These are phyloP conservation scores for Trifolium pratense DNA, from an alignment of 306 rosid genomes.

Conservation along the genomic window DNA sequence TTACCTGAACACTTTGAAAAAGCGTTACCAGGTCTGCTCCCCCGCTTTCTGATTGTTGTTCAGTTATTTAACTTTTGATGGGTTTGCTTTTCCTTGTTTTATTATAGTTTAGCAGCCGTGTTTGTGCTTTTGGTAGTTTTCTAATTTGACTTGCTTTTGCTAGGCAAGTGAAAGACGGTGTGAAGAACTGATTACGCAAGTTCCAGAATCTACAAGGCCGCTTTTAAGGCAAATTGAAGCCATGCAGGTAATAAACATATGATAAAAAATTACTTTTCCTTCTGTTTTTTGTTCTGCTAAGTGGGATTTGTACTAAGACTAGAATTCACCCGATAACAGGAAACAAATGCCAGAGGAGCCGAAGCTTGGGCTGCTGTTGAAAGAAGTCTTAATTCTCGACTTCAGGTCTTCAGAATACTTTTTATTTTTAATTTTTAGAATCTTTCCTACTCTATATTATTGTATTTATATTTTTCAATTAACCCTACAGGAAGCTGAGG, in stretches of 20 bases:
- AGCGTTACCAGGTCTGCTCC: constrained; percentile 84
- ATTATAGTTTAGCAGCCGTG: constrained; percentile 19
- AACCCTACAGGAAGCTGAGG: constrained; percentile 88
- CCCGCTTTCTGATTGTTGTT: constrained; percentile 40
- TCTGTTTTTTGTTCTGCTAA: constrained; percentile 38
- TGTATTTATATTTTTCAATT: constrained; percentile 42
- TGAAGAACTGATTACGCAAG: constrained; percentile 95
- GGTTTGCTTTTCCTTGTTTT: constrained; percentile 34
- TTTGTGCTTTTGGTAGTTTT: constrained; percentile 38
- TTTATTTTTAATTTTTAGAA: constrained; percentile 33
- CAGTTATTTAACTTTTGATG: constrained; percentile 6
- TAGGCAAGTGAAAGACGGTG: constrained; percentile 99
- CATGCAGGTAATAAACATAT: constrained; percentile 75
- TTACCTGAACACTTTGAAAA: too few relatives aligned
- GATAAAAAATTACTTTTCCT: constrained; percentile 24
- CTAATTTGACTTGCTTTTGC: constrained; percentile 44
- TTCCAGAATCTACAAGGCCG: constrained; percentile 98
- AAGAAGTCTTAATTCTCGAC: constrained; percentile 90
- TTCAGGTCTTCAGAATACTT: constrained; percentile 67
- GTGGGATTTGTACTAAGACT: constrained; percentile 42
- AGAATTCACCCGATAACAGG: constrained; percentile 62
- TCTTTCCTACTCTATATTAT: constrained; percentile 17
- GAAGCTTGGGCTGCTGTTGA: constrained; percentile 99
- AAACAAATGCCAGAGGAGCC: constrained; percentile 85
- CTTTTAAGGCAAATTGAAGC: constrained; percentile 98